Base-by-base conservation (phyloP, 2,329 filamentous ascomycete genomes). In the Gliomastix tumulicola region DNA sequence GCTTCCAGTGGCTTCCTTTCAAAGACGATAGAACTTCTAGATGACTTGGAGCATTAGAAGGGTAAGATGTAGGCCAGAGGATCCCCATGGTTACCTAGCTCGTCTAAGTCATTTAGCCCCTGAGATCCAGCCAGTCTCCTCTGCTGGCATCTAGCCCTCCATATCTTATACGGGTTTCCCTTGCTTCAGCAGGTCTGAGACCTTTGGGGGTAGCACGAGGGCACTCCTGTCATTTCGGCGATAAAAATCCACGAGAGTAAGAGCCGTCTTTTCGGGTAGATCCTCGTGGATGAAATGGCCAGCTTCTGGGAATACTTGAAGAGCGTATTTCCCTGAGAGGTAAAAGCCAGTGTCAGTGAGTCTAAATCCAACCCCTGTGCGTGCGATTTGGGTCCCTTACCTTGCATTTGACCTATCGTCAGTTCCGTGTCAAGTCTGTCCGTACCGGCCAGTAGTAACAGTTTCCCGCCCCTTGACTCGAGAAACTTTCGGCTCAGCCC, bases 251-350 rank as follows among this genome's bases (percentile, higher is more conserved):
- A 84, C 85, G 35, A 97, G 66, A 8, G 88, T 74, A 48, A 84
- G 71, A 1, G 92, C 92, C 30, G 84, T 94, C 67, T 90, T 94
- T 52, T 88, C 84, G 0, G 92, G 89, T 34, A 90, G 74, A 57
- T 98, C 92, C 59, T 98, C 92, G 46, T 98, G 92, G 38, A 98
- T 79, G 53, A 98, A 98, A 58, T 98, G 92, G 1, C 92, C 92
- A 2, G 92, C 88, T 55, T 95, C 87, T 1, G 92, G 89, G 49
- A 97, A 85, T 7, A 98, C 89, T 49, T 95, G 86, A 32, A 98
- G 68, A 39, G 94, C 88, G 55, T 97, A 98, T 70, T 97, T 97
- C 6, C 89, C 83, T 79, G 4, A 9, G 25, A 28, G 25, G 10
- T n/a, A n/a, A n/a, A n/a, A n/a, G n/a, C n/a, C n/a, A n/a, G n/a